Percentiles rank a stretch among this genome's conserved stretches.
phyloP scores from a whole-genome alignment of 1,284 basidiomycete genomes.

The Prillingera fragicola region DNA sequence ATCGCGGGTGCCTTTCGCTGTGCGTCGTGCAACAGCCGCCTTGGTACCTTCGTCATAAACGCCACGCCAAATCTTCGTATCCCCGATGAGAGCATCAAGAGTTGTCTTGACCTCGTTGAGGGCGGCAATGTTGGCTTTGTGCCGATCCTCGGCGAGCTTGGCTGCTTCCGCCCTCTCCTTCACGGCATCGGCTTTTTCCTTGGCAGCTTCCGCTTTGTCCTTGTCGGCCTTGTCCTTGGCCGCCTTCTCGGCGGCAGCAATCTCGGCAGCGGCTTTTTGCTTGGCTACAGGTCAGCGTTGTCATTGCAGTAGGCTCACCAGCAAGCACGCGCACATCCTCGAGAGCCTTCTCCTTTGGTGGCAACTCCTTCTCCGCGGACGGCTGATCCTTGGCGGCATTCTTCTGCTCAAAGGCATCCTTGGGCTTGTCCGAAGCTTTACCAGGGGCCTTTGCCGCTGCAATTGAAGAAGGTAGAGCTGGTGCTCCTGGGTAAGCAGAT shows the following conservation, averaged over 20 bases:
- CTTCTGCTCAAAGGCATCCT: too few relatives aligned
- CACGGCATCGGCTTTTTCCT: neutral
- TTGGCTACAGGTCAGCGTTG: conserved; percentile 22
- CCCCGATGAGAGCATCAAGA: conserved; percentile 33
- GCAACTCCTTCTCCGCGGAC: neutral
- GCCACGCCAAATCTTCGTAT: conserved; percentile 29
- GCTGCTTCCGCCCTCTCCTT: conserved; percentile 1
- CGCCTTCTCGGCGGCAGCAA: conserved; percentile 27
- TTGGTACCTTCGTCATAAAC: conserved; percentile 29
- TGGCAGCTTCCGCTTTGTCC: conserved; percentile 17
- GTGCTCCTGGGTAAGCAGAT: too few relatives aligned
- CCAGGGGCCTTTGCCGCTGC: too few relatives aligned
- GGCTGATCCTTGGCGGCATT: too few relatives aligned
- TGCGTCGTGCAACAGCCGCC: conserved; percentile 35
- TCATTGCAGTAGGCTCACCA: conserved; percentile 20
- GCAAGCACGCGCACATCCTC: conserved; percentile 37
- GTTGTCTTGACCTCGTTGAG: conserved; percentile 35
- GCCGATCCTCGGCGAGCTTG: conserved; percentile 37
- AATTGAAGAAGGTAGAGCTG: too few relatives aligned
- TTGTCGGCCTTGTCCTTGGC: conserved; percentile 33
- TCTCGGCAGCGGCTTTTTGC: conserved; percentile 40
- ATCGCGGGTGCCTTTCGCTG: conserved; percentile 33
- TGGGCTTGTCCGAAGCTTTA: too few relatives aligned
- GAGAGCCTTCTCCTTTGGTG: conserved; percentile 25
- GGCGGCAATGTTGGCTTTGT: conserved; percentile 34